phyloP scores from a whole-genome alignment of 306 rosid genomes.

The Canavalia gladiata region DNA sequence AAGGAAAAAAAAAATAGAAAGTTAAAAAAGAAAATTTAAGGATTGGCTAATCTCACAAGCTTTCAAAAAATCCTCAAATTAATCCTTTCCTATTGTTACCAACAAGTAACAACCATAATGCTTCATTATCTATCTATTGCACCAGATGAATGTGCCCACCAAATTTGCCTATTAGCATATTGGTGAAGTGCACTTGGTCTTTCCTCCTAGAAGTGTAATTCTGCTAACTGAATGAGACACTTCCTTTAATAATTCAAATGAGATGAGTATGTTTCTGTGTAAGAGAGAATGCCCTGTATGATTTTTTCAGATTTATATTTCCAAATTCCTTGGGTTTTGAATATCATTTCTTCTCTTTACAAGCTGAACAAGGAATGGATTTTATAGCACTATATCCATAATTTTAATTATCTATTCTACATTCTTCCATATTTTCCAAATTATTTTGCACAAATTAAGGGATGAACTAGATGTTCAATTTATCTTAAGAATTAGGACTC shows the following conservation, averaged over 20 bases:
- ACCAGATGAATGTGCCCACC: slow-evolving; percentile 75
- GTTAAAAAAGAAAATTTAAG: slow-evolving; percentile 51
- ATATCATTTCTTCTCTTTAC: background rate
- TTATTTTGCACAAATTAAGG: background rate
- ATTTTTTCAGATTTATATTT: background rate
- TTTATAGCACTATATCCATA: background rate
- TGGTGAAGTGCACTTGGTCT: slow-evolving; percentile 22
- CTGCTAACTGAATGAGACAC: slow-evolving; percentile 39
- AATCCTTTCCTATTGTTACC: slow-evolving; percentile 55
- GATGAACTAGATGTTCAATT: background rate
- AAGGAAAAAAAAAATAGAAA: slow-evolving; percentile 51
- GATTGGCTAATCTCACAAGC: slow-evolving; percentile 64
- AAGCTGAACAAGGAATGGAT: background rate
- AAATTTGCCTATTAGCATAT: background rate
- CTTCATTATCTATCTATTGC: slow-evolving; percentile 54
- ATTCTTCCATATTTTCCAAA: background rate
- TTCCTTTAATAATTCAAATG: background rate
- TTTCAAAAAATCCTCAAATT: slow-evolving; percentile 50
- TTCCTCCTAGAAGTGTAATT: background rate
- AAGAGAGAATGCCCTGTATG: no score
- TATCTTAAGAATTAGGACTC: background rate
- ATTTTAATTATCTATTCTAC: background rate
- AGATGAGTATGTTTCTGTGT: no score
- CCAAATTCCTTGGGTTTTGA: slow-evolving; percentile 10
- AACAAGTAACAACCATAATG: slow-evolving; percentile 51